phyloP scores from a whole-genome alignment of 805 yeast species.

The Metschnikowia bowlesiae region DNA sequence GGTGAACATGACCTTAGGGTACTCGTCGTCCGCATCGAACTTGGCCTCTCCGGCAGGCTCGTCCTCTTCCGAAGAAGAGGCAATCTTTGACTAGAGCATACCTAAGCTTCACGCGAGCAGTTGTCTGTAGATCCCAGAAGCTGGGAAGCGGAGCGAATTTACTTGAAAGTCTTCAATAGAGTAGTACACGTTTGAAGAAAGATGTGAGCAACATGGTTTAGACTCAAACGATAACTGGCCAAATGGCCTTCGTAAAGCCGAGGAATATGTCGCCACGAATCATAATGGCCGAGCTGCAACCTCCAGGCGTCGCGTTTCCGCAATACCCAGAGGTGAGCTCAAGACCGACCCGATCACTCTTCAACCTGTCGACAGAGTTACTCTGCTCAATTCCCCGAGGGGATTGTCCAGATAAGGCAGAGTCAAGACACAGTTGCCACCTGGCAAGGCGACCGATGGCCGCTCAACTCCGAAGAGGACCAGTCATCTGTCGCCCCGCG shows the following conservation, averaged over 20 bases:
- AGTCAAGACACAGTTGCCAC: conserved; percentile 15
- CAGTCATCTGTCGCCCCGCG: conserved; percentile 18
- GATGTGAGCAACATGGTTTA: conserved; percentile 97
- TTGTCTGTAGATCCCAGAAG: not conserved
- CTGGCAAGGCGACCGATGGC: conserved; percentile 17
- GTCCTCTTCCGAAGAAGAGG: conserved; percentile 11
- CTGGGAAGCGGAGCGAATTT: too few species aligned
- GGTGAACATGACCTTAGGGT: conserved; percentile 14
- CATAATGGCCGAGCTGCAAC: conserved; percentile 62
- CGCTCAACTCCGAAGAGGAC: conserved; percentile 57
- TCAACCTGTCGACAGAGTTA: conserved; percentile 98
- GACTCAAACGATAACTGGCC: conserved; percentile 97
- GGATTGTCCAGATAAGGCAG: conserved; percentile 7
- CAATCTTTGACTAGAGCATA: not conserved
- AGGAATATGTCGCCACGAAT: conserved; percentile 97
- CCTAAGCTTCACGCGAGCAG: not conserved
- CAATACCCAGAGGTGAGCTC: conserved; percentile 47
- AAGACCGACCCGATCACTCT: conserved; percentile 63
- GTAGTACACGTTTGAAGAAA: not conserved
- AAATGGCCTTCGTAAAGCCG: conserved; percentile 90
- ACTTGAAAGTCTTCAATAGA: too few species aligned
- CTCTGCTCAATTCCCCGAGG: conserved; percentile 60
- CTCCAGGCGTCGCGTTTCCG: conserved; percentile 24
- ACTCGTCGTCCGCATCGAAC: conserved; percentile 16
- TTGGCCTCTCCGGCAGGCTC: conserved; percentile 16